These are phyloP conservation scores for Zygosaccharomyces siamensis DNA, from an alignment of 805 yeast genomes.

Conservation along the genomic window DNA sequence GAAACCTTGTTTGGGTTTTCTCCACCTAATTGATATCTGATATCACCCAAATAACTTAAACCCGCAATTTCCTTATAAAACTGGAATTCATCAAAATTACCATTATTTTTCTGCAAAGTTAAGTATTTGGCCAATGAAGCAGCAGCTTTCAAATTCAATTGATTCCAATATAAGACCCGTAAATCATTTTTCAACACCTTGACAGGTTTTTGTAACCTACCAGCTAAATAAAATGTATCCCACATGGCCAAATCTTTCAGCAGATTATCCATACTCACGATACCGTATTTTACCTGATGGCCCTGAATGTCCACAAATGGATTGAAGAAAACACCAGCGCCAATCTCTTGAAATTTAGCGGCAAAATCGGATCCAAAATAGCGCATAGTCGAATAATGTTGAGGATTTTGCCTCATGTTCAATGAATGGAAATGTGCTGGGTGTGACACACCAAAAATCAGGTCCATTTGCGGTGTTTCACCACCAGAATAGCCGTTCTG, in stretches of 20 bases:
- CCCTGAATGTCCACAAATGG: slow-evolving; percentile 72
- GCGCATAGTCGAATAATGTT: slow-evolving; percentile 71
- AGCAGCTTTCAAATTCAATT: slow-evolving; percentile 73
- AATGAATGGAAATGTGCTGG: slow-evolving; percentile 71
- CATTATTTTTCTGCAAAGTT: slow-evolving; percentile 34
- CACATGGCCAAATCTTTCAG: slow-evolving; percentile 73
- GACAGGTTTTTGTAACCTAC: slow-evolving; percentile 92
- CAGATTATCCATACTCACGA: slow-evolving; percentile 58
- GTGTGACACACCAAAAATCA: slow-evolving; percentile 75
- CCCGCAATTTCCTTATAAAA: slow-evolving; percentile 74
- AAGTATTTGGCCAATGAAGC: slow-evolving; percentile 49
- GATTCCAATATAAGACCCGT: slow-evolving; percentile 60
- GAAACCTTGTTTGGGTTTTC: slow-evolving; percentile 86
- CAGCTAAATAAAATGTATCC: slow-evolving; percentile 83
- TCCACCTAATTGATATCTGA: slow-evolving; percentile 78
- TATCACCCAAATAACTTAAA: slow-evolving; percentile 85
- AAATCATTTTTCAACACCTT: slow-evolving; percentile 64
- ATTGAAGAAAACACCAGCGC: slow-evolving; percentile 92
- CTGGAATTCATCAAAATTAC: slow-evolving; percentile 51
- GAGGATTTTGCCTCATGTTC: slow-evolving; percentile 61
- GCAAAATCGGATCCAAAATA: slow-evolving; percentile 56
- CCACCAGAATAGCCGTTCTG: slow-evolving; percentile 51
- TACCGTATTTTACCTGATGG: slow-evolving; percentile 75
- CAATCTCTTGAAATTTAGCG: slow-evolving; percentile 56
- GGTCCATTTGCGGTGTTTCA: slow-evolving; percentile 68